A percentile compares a stretch with the other conserved stretches of the same genome.
Conservation (phyloP, 2,329 filamentous ascomycete genomes). For the Diplodia corticola region DNA sequence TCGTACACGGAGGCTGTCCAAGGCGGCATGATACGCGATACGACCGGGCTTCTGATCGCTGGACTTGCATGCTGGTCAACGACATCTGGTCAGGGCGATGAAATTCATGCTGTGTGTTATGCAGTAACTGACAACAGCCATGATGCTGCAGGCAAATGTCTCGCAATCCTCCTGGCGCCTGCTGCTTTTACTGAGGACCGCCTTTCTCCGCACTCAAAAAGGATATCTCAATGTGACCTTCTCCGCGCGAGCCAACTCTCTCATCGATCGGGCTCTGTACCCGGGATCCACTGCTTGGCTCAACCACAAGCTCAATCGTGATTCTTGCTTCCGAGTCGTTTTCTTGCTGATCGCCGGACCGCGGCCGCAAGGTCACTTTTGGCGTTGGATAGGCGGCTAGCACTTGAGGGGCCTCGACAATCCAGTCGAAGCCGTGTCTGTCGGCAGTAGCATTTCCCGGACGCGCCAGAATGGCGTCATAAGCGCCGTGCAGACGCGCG, state of each 20-base stretch:
- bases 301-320: conserved; percentile 6
- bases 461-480: conserved; percentile 2
- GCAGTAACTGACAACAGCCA: not conserved
- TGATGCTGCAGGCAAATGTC: not conserved
- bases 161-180: not conserved
- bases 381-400: not conserved
- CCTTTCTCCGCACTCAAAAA: not conserved
- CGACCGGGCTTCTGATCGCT: conserved; percentile 1
- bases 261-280: not conserved
- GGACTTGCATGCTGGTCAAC: not conserved
- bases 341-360: not conserved
- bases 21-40: not conserved
- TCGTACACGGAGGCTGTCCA: not conserved
- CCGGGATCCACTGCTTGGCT: not conserved
- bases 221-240: not conserved
- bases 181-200: not conserved
- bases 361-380: not conserved
- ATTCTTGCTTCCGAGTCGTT: not conserved
- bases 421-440: not conserved
- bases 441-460: not conserved
- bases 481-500: conserved; percentile 1
- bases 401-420: not conserved
- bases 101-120: not conserved
- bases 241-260: not conserved
- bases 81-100: not conserved